A percentile compares a stretch with the other conserved stretches of the same genome.
Evolutionary conservation across 202 grass and related monocot species (phyloP).

Genomic region (Hordeum pubiflorum): DNA sequence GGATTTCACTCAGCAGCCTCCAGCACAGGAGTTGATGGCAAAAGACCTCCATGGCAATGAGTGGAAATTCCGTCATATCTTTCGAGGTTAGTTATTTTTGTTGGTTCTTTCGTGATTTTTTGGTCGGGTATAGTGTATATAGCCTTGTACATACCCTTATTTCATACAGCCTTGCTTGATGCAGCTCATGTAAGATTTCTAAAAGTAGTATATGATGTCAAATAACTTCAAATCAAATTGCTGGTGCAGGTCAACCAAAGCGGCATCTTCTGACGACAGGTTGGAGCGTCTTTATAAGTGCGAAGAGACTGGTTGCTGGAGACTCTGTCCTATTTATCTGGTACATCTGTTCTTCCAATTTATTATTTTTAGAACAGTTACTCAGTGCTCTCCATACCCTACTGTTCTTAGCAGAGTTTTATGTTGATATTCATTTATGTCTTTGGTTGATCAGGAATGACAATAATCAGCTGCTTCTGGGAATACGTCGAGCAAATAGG

Average conservation of each 20-base stretch:
- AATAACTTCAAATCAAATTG: constrained; percentile 26
- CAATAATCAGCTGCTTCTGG: constrained; percentile 89
- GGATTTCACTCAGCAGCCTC: constrained; percentile 96
- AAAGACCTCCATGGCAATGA: constrained; percentile 94
- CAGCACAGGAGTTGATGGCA: constrained; percentile 78
- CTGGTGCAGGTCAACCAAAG: constrained; percentile 82
- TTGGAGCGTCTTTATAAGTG: constrained; percentile 97
- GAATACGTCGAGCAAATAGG: constrained; percentile 83
- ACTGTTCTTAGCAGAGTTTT: not conserved
- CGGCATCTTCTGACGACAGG: constrained; percentile 95
- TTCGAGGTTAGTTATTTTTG: constrained; percentile 61
- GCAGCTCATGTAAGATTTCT: not conserved
- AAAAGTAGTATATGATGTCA: constrained; percentile 11
- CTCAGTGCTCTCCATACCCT: not conserved
- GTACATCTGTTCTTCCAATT: constrained; percentile 28
- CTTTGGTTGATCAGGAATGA: constrained; percentile 74
- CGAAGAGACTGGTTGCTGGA: constrained; percentile 92
- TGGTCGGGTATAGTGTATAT: not conserved
- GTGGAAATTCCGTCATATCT: constrained; percentile 98
- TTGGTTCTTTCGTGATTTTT: not conserved
- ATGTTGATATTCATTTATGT: constrained; percentile 16
- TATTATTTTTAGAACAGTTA: constrained; percentile 1
- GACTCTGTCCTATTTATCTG: constrained; percentile 98
- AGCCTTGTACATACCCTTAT: not conserved
- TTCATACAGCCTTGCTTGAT: not conserved